These are phyloP conservation scores for Nitzschia putrida DNA, from an alignment of 108 stramenopile genomes.

Conservation along the genomic window DNA sequence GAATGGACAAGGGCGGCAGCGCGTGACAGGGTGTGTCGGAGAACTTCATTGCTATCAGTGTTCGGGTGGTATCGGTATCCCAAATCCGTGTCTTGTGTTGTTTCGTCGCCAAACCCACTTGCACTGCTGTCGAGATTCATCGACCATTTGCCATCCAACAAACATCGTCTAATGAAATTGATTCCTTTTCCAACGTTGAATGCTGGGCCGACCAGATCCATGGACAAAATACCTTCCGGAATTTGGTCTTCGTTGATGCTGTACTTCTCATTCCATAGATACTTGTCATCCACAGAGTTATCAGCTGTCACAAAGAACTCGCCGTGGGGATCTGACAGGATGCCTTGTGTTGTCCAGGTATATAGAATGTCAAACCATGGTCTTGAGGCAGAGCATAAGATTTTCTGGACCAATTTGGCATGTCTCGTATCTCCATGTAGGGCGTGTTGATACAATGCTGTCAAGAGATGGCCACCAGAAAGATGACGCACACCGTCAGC, in stretches of 20 bases:
- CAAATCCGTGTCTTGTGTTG: constrained; percentile 23
- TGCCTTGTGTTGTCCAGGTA: constrained; percentile 72
- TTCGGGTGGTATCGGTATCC: constrained; percentile 34
- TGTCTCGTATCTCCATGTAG: constrained; percentile 82
- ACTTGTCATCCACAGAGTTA: constrained; percentile 20
- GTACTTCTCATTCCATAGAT: constrained; percentile 86
- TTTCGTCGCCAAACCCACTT: constrained; percentile 8
- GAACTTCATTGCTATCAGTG: constrained; percentile 3
- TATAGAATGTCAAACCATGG: constrained; percentile 78
- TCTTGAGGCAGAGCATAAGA: constrained; percentile 57
- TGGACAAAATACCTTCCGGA: constrained; percentile 77
- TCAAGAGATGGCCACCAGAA: constrained; percentile 83
- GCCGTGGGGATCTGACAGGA: constrained; percentile 56
- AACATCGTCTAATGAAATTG: constrained; percentile 90
- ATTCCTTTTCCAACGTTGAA: constrained; percentile 92
- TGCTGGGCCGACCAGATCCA: constrained; percentile 62
- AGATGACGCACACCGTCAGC: constrained; percentile 64
- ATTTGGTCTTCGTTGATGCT: constrained; percentile 60
- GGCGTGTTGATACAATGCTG: constrained; percentile 69
- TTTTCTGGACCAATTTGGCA: constrained; percentile 57
- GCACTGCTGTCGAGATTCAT: constrained; percentile 26
- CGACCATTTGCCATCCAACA: constrained; percentile 73
- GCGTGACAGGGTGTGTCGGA: constrained; percentile 42
- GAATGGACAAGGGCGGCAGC: constrained; percentile 64
- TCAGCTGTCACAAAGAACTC: constrained; percentile 83